phyloP scores from a whole-genome alignment of 306 rosid genomes.

The Coriaria nepalensis region DNA sequence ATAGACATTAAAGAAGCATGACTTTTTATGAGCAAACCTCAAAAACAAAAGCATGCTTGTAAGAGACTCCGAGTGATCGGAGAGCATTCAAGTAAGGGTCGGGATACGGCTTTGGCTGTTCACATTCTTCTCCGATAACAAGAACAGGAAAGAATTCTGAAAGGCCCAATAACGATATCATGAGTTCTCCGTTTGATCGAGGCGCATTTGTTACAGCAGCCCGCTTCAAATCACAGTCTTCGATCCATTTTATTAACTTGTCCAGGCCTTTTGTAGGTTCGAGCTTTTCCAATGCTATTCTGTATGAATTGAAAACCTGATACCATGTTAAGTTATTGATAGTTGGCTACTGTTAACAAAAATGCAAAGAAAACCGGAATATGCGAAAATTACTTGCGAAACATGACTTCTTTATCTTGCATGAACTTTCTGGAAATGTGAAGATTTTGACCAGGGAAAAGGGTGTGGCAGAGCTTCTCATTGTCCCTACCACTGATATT shows the following conservation, averaged over 20 bases:
- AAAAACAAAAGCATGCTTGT: conserved; percentile 19
- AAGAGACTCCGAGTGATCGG: conserved; percentile 21
- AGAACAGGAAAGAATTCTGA: conserved; percentile 21
- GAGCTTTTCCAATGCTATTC: conserved; percentile 25
- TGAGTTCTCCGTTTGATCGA: conserved; percentile 25
- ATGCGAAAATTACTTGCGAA: conserved; percentile 19
- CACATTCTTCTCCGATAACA: conserved; percentile 29
- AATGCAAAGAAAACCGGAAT: neutral
- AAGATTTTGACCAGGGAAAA: conserved; percentile 31
- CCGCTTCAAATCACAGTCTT: conserved; percentile 22
- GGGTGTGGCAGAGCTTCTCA: conserved; percentile 19
- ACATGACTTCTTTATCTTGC: conserved; percentile 24
- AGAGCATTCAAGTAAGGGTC: conserved; percentile 36
- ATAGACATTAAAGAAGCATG: neutral
- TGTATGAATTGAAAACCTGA: neutral
- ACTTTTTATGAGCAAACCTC: conserved; percentile 16
- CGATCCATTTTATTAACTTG: conserved; percentile 27
- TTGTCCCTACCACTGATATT: conserved; percentile 31
- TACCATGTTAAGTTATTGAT: too few relatives aligned
- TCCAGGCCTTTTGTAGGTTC: conserved; percentile 21
- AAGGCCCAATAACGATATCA: conserved; percentile 23
- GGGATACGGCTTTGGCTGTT: conserved; percentile 30
- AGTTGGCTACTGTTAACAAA: neutral
- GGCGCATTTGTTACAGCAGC: conserved; percentile 35
- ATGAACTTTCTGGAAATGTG: conserved; percentile 20